A percentile compares a stretch with the other conserved stretches of the same genome.
Evolutionary conservation across 176 grass and related monocot genomes (phyloP).

Genomic region (Dactylis glomerata): DNA sequence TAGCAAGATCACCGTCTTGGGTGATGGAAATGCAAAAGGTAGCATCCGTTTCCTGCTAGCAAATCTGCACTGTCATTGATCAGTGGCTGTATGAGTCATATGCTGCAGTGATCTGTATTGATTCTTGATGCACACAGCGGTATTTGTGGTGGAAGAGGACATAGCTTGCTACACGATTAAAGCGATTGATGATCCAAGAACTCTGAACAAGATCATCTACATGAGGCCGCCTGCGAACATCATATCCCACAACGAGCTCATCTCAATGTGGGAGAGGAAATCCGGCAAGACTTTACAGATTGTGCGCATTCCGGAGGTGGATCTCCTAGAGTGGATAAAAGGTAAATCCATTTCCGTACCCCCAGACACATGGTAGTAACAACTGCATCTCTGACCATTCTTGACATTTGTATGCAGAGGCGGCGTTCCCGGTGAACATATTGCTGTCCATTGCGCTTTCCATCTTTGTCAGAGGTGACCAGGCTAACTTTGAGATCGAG

Average conservation of each 20-base stretch:
- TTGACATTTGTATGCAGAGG: not conserved
- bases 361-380: not conserved
- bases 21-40: not conserved
- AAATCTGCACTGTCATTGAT: not conserved
- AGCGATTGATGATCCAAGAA: slow-evolving; percentile 34
- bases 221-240: slow-evolving; percentile 39
- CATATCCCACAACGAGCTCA: slow-evolving; percentile 49
- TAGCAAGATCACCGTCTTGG: not conserved
- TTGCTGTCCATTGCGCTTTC: not conserved
- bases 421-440: not conserved
- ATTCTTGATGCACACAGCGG: not conserved
- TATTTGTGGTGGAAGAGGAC: slow-evolving; percentile 51
- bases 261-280: slow-evolving; percentile 47
- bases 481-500: not conserved
- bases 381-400: not conserved
- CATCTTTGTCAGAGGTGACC: not conserved
- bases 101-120: not conserved
- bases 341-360: not conserved
- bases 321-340: slow-evolving; percentile 14
- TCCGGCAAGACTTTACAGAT: slow-evolving; percentile 10
- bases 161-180: slow-evolving; percentile 39
- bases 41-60: not conserved
- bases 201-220: slow-evolving; percentile 63
- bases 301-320: slow-evolving; percentile 28
- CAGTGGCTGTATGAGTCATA: not conserved